Evolutionary conservation across 192 early-diverging fungal genomes (phyloP).

Genomic region (Coemansia umbellata): DNA sequence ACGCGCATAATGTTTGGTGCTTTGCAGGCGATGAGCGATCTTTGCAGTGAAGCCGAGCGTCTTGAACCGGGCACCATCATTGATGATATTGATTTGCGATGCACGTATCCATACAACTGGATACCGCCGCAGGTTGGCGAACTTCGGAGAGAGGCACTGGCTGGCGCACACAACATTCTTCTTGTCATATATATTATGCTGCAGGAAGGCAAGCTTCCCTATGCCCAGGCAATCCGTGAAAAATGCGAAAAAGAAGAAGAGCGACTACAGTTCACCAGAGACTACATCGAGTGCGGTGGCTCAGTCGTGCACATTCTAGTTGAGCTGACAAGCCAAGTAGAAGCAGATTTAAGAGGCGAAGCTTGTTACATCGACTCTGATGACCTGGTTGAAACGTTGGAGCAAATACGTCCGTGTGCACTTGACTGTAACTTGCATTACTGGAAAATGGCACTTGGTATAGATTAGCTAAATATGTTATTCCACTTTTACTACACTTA

Average conservation of each 20-base stretch:
- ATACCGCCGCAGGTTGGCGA: slow-evolving; percentile 22
- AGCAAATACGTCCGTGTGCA: slow-evolving; percentile 30
- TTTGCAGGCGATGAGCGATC: slow-evolving; percentile 39
- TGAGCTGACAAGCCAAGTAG: slow-evolving; percentile 42
- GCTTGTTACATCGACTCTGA: slow-evolving; percentile 31
- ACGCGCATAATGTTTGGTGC: slow-evolving; percentile 35
- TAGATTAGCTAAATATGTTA: too few species aligned
- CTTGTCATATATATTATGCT: slow-evolving; percentile 35
- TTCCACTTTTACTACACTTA: too few species aligned
- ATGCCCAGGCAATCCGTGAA: slow-evolving; percentile 12
- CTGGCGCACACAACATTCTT: slow-evolving; percentile 40
- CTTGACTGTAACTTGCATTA: slow-evolving; percentile 21
- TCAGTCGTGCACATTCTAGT: slow-evolving; percentile 27
- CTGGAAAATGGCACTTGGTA: slow-evolving; percentile 21
- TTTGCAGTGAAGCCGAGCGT: slow-evolving; percentile 14
- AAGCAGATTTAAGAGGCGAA: slow-evolving; percentile 33
- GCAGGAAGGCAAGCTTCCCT: slow-evolving; percentile 30
- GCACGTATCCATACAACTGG: slow-evolving; percentile 43
- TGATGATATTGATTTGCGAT: slow-evolving; percentile 13
- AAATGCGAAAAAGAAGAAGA: slow-evolving; percentile 22
- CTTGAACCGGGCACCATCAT: slow-evolving; percentile 10
- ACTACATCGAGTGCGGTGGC: slow-evolving; percentile 37
- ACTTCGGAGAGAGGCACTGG: slow-evolving; percentile 22
- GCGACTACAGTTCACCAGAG: slow-evolving; percentile 7
- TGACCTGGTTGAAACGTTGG: slow-evolving; percentile 23